phyloP scores from a whole-genome alignment of 2,329 filamentous ascomycete species.

The Drechmeria coniospora region DNA sequence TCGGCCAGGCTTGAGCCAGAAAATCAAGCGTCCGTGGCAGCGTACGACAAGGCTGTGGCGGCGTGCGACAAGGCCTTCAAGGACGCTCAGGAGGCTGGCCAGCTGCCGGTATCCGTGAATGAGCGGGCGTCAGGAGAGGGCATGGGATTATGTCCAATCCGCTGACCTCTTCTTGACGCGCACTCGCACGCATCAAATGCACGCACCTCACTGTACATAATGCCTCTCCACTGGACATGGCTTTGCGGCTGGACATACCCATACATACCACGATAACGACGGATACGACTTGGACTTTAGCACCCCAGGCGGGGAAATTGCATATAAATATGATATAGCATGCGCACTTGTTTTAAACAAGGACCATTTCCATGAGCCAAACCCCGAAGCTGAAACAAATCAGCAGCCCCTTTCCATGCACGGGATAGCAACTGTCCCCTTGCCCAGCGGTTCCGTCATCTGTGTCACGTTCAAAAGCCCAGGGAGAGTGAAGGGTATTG shows the following conservation, averaged over 20 bases:
- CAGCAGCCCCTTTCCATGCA: constrained; percentile 17
- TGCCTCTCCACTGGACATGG: too few species aligned
- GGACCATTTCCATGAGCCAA: too few species aligned
- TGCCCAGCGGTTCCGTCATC: constrained; percentile 7
- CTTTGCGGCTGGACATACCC: too few species aligned
- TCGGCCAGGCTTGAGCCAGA: too few species aligned
- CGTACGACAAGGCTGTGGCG: constrained; percentile 19
- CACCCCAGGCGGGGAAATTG: neutral
- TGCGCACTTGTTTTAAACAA: too few species aligned
- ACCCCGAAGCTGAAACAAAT: too few species aligned
- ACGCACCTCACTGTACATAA: neutral
- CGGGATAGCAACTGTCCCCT: constrained; percentile 9
- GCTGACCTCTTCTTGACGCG: too few species aligned
- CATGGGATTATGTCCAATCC: too few species aligned
- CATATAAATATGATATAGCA: too few species aligned
- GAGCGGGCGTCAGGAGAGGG: neutral
- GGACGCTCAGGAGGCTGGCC: constrained; percentile 19
- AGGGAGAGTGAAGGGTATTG: constrained; percentile 18
- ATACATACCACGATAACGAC: neutral
- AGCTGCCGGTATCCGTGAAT: constrained; percentile 10
- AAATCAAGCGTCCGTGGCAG: too few species aligned
- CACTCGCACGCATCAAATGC: too few species aligned
- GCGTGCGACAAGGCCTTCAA: constrained; percentile 19
- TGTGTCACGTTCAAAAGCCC: constrained; percentile 7
- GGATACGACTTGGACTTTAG: neutral